phyloP scores from a whole-genome alignment of 805 yeast species.

The Metschnikowia gelsemii region DNA sequence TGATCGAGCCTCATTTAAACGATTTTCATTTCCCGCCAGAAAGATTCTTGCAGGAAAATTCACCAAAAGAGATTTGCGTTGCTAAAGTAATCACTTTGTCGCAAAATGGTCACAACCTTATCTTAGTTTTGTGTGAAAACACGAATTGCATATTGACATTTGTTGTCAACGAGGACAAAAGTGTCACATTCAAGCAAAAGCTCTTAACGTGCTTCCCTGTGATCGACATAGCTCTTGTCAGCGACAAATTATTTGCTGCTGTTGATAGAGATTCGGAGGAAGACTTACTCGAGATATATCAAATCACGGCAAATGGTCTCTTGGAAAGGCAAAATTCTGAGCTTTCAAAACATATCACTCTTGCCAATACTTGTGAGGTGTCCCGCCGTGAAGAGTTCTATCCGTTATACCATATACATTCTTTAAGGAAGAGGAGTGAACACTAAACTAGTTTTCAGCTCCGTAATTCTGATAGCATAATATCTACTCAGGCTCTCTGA shows the following conservation, averaged over 20 bases:
- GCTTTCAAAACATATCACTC: constrained; percentile 25
- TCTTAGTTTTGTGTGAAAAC: constrained; percentile 52
- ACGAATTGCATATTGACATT: constrained; percentile 46
- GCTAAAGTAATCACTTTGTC: constrained; percentile 40
- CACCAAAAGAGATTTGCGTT: constrained; percentile 54
- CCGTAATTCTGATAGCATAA: no score
- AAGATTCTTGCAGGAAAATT: constrained; percentile 54
- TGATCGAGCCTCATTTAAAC: constrained; percentile 42
- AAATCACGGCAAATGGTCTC: constrained; percentile 23
- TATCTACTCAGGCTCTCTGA: no score
- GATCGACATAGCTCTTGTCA: constrained; percentile 29
- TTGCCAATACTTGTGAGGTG: constrained; percentile 32
- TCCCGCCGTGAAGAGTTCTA: constrained; percentile 39
- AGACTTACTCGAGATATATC: constrained; percentile 26
- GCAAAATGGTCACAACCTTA: constrained; percentile 23
- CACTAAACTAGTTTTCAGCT: constrained; percentile 40
- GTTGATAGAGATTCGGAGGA: constrained; percentile 30
- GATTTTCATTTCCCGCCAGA: constrained; percentile 64
- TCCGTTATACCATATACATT: constrained; percentile 49
- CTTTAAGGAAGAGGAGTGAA: constrained; percentile 63
- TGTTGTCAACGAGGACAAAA: constrained; percentile 25
- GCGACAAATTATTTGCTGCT: constrained; percentile 26
- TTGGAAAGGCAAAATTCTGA: constrained; percentile 15
- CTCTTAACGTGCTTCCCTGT: constrained; percentile 26
- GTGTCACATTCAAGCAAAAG: constrained; percentile 31